Evolutionary conservation across 768 basidiomycete genomes (phyloP).

Genomic region (Mycena belliarum): DNA sequence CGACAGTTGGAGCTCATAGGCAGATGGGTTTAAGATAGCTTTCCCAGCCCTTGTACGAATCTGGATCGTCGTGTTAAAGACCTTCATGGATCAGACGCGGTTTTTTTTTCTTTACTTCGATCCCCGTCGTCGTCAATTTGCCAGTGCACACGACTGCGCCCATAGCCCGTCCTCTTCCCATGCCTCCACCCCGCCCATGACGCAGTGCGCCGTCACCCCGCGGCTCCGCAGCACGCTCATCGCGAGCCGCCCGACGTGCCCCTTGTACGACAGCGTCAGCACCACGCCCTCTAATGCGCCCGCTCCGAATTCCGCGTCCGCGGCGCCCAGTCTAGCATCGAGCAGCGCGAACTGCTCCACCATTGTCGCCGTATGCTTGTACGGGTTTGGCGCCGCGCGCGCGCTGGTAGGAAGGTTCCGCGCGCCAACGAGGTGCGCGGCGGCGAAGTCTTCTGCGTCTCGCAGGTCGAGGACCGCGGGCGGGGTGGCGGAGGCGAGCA

Average conservation of each 20-base stretch:
- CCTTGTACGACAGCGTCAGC: constrained; percentile 23
- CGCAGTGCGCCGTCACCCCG: constrained; percentile 13
- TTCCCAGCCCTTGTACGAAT: too few relatives aligned
- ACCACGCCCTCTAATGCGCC: constrained; percentile 18
- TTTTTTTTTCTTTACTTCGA: background rate
- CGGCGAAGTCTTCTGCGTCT: constrained; percentile 18
- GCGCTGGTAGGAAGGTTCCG: constrained; percentile 21
- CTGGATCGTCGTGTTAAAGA: too few relatives aligned
- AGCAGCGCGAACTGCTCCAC: constrained; percentile 21
- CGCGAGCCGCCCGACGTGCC: constrained; percentile 25
- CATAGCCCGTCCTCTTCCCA: constrained; percentile 16
- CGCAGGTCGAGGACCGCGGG: constrained; percentile 23
- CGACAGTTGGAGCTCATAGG: too few relatives aligned
- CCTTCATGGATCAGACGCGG: too few relatives aligned
- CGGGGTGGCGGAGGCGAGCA: background rate
- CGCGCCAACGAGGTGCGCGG: constrained; percentile 22
- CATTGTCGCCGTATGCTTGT: constrained; percentile 27
- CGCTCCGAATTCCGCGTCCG: constrained; percentile 21
- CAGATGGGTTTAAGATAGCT: too few relatives aligned
- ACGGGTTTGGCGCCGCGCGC: constrained; percentile 22
- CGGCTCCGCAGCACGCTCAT: constrained; percentile 24
- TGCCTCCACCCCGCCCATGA: constrained; percentile 18
- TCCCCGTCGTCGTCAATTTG: background rate
- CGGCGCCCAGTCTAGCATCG: constrained; percentile 15
- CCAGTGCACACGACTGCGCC: constrained; percentile 4